Evolutionary conservation across 2,329 filamentous ascomycete genomes (phyloP).

Genomic region (Xylaria sp.): DNA sequence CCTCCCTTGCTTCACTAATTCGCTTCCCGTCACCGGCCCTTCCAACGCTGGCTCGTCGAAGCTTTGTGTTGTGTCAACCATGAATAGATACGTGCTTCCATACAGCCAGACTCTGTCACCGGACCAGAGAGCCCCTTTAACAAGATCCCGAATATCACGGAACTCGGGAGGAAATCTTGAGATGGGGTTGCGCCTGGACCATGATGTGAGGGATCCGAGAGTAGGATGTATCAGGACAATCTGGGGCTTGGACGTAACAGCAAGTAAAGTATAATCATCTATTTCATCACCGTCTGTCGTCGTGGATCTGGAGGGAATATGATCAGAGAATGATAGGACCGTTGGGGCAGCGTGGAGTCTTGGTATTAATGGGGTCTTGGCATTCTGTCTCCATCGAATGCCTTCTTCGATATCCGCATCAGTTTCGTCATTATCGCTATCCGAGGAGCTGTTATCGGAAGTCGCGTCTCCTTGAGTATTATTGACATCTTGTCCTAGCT

Average conservation of each 20-base stretch:
- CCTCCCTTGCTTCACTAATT: constrained; percentile 42
- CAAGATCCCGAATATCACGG: constrained; percentile 74
- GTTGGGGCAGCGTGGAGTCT: constrained; percentile 69
- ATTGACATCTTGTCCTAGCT: constrained; percentile 36
- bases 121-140: constrained; percentile 87
- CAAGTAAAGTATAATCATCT: constrained; percentile 59
- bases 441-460: constrained; percentile 48
- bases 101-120: constrained; percentile 83
- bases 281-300: constrained; percentile 35
- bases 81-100: constrained; percentile 83
- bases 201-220: constrained; percentile 78
- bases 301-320: constrained; percentile 46
- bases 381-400: constrained; percentile 77
- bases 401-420: constrained; percentile 47
- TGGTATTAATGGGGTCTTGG: constrained; percentile 70
- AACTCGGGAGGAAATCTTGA: constrained; percentile 76
- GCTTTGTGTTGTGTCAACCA: constrained; percentile 84
- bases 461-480: constrained; percentile 41
- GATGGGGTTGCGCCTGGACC: constrained; percentile 85
- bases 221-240: constrained; percentile 80
- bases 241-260: constrained; percentile 62
- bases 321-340: constrained; percentile 70
- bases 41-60: constrained; percentile 52
- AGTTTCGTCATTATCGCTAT: constrained; percentile 51
- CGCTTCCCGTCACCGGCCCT: constrained; percentile 37